These are phyloP conservation scores for Microbotryomycetes sp. DNA, from an alignment of 1,284 basidiomycete genomes.

Conservation along the genomic window DNA sequence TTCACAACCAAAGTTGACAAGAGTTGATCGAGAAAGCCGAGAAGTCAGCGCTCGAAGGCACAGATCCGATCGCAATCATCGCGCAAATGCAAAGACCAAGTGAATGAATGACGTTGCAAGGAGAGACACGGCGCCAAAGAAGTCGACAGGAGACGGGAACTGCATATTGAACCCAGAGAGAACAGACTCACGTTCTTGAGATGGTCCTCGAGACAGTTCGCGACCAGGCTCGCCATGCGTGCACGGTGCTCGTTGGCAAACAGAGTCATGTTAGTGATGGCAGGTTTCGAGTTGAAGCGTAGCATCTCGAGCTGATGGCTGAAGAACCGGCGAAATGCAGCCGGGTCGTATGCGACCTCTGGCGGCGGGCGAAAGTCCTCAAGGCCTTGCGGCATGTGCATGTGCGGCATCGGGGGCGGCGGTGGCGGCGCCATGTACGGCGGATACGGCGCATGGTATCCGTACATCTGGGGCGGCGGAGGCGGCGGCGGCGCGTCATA, in stretches of 20 bases:
- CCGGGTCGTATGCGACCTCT: conserved; percentile 44
- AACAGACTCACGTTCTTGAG: conserved; percentile 53
- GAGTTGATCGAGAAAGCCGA: too few relatives aligned
- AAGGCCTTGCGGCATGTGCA: neutral
- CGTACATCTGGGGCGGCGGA: neutral
- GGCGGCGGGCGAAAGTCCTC: conserved; percentile 22
- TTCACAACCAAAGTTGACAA: too few relatives aligned
- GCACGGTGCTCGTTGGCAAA: conserved; percentile 80
- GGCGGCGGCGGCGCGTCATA: neutral
- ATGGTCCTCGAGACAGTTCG: conserved; percentile 78
- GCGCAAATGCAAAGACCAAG: neutral
- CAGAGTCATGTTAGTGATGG: conserved; percentile 92
- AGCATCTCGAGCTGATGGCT: conserved; percentile 67
- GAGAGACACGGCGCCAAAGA: too few relatives aligned
- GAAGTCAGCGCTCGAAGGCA: neutral
- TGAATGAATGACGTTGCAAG: neutral
- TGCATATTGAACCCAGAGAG: too few relatives aligned
- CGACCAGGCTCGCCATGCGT: conserved; percentile 67
- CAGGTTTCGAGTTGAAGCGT: conserved; percentile 89
- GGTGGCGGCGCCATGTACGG: neutral
- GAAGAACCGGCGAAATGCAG: conserved; percentile 57
- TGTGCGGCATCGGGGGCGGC: neutral
- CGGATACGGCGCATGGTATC: neutral
- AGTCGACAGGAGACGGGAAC: neutral
- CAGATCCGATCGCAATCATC: neutral